Base-by-base conservation (phyloP, 495 filamentous ascomycete genomes). In the Bacidia gigantensis region DNA sequence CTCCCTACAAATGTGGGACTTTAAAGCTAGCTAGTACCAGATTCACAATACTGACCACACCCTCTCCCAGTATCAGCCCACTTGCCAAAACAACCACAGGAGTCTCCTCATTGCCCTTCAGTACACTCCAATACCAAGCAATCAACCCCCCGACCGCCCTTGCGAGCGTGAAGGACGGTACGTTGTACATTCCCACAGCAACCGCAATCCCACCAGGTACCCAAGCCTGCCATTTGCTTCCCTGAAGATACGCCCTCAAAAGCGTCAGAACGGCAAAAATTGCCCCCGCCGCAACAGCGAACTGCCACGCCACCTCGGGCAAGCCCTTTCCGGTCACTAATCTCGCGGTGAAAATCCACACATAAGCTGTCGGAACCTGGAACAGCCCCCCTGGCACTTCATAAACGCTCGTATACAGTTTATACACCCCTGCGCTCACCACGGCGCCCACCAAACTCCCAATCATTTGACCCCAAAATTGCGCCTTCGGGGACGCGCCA, bases 141-240 rank as follows among this genome's bases (percentile, higher is more conserved):
- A 95, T 64, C 32, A 93, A 51, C 2, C 92, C 93, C 7, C 93
- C 93, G 11, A 88, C 82, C 1, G 87, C 83, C 45, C 93, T 69
- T 1, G 93, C 89, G 2, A 99, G 73, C 0, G 93, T 97, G 59
- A 99, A 99, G 0, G 86, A 92, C 0, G 93, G 93, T 2, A 86
- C 83, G 60, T 97, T 99, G 69, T 97, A 99, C 78, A 98, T 98
- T 25, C 92, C 82, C 61, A 95, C 87, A 38, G 89, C 89, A 32
- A 96, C 89, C 29, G 92, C 92, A 65, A 98, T 97, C 1, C 92
- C 92, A 1, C 92, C 89, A 0, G 92, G 92, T 22, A 98, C 74
- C 59, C 72, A 79, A 18, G 75, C 46, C 40, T 57, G 50, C 54
- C 60, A 56, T 38, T 57, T 48, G 25, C 44, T 56, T 14, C 68